Conservation (phyloP, 768 basidiomycete genomes). For the Tephrocybe sp. region DNA sequence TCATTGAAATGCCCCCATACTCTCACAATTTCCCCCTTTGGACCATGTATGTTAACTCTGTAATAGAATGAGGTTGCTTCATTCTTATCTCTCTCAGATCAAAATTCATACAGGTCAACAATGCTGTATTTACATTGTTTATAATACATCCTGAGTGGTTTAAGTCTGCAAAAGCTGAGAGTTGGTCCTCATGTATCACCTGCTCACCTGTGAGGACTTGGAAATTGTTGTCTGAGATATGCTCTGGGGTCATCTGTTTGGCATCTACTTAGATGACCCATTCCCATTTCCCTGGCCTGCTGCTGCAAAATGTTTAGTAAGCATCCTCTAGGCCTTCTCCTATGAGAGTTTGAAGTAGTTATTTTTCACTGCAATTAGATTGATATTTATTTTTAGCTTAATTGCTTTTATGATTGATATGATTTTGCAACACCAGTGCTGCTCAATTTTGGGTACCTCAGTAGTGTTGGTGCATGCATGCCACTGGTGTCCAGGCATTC, state of each 20-base stretch:
- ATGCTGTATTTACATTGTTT: neutral
- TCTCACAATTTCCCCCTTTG: neutral
- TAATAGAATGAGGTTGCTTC: constrained; percentile 4
- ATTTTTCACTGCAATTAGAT: neutral
- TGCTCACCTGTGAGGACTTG: neutral
- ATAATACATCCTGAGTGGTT: neutral
- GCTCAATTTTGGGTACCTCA: no score
- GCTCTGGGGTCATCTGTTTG: constrained; percentile 12
- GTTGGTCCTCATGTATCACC: neutral
- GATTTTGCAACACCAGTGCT: constrained; percentile 23
- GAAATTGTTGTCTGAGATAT: neutral
- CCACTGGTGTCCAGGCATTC: constrained; percentile 19
- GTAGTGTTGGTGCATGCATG: constrained; percentile 18
- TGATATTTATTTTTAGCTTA: neutral
- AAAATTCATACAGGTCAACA: constrained; percentile 1
- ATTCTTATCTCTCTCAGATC: neutral
- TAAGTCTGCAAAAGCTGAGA: neutral
- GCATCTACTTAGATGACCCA: constrained; percentile 21
- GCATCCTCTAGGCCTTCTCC: neutral
- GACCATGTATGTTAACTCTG: constrained; percentile 1
- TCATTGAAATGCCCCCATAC: constrained; percentile 18
- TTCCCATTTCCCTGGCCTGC: constrained; percentile 19
- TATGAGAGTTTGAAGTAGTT: neutral
- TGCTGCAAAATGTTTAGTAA: neutral
- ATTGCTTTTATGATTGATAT: constrained; percentile 2